A percentile compares a stretch with the other conserved stretches of the same genome.
These are phyloP conservation scores for Epichloe amarillans DNA, from an alignment of 2,329 filamentous ascomycete species.

Conservation along the genomic window DNA sequence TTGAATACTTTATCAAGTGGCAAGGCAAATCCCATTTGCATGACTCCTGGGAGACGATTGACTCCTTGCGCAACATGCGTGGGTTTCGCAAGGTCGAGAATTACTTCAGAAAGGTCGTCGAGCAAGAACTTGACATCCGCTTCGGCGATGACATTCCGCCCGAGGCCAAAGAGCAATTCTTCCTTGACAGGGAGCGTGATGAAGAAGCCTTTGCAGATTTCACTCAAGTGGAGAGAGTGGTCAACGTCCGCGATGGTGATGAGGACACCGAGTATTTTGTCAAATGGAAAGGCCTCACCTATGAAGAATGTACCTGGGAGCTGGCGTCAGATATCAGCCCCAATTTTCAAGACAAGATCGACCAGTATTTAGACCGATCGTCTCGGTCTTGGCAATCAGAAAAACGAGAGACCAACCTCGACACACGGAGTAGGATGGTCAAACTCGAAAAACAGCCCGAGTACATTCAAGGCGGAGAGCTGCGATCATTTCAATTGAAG, in stretches of 20 bases:
- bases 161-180: conserved; percentile 85
- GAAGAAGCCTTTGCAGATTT: conserved; percentile 81
- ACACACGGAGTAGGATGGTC: conserved; percentile 60
- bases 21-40: conserved; percentile 90
- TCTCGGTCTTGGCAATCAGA: conserved; percentile 72
- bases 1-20: conserved; percentile 93
- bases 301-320: conserved; percentile 95
- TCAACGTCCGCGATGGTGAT: conserved; percentile 68
- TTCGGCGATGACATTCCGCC: conserved; percentile 64
- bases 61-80: conserved; percentile 60
- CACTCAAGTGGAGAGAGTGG: conserved; percentile 85
- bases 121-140: conserved; percentile 65
- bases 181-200: conserved; percentile 85
- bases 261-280: conserved; percentile 79
- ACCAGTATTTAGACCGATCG: conserved; percentile 76
- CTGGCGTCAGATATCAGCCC: conserved; percentile 57
- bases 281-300: conserved; percentile 92
- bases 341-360: conserved; percentile 78
- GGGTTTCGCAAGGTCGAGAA: conserved; percentile 88
- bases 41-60: conserved; percentile 82
- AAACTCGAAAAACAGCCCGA: conserved; percentile 69
- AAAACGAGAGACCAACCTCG: conserved; percentile 58
- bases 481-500: conserved; percentile 85
- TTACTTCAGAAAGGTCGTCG: conserved; percentile 75
- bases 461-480: conserved; percentile 72